A percentile compares a stretch with the other conserved stretches of the same genome.
Evolutionary conservation across 2,329 filamentous ascomycete genomes (phyloP).

Genomic region (Meredithiella fracta): DNA sequence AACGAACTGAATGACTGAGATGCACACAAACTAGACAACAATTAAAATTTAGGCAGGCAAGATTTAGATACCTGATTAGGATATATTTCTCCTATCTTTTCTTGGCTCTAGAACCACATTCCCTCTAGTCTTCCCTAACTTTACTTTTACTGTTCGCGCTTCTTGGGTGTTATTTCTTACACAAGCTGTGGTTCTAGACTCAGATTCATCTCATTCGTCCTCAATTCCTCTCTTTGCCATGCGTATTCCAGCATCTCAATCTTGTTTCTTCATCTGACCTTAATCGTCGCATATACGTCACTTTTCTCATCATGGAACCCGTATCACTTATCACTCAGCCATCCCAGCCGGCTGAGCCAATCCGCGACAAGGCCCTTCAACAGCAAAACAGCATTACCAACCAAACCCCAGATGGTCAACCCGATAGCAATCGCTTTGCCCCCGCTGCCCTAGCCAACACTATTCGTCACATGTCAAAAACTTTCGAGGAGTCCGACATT

Average conservation of each 20-base stretch:
- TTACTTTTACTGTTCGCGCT: no score
- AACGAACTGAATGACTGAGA: not conserved
- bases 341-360: not conserved
- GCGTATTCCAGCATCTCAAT: no score
- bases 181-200: no score
- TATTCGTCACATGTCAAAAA: constrained; percentile 21
- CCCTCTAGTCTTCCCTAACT: no score
- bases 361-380: not conserved
- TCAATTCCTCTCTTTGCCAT: no score
- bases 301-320: not conserved
- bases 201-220: no score
- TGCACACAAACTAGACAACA: no score
- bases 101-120: no score
- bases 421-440: not conserved
- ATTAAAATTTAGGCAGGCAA: no score
- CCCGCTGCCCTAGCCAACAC: constrained; percentile 9
- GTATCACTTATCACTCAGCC: not conserved
- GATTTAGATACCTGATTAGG: no score
- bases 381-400: not conserved
- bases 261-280: not conserved
- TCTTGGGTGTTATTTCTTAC: no score
- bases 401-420: not conserved
- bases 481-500: constrained; percentile 30
- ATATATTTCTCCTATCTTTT: no score
- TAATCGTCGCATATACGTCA: not conserved